Conservation (phyloP, 345 rosid genomes). For the Heritiera fomes region DNA sequence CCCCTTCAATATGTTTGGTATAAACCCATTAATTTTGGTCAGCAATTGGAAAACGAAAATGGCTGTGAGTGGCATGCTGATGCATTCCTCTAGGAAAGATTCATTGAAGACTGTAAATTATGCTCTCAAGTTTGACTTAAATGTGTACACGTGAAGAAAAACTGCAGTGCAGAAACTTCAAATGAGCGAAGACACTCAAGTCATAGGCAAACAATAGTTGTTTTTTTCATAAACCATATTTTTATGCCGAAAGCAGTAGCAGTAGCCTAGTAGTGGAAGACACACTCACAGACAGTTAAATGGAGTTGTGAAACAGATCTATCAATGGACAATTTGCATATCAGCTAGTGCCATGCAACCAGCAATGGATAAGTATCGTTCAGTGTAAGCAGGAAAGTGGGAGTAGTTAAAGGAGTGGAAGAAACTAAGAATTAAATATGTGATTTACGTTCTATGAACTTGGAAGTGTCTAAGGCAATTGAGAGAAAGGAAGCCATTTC, state of each 20-base stretch:
- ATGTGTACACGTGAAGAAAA: constrained; percentile 29
- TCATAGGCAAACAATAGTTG: constrained; percentile 3
- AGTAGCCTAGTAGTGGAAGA: constrained; percentile 24
- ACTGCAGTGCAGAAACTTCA: constrained; percentile 8
- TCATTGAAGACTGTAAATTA: constrained; percentile 4
- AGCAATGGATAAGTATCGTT: constrained; percentile 2
- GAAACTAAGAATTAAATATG: not conserved
- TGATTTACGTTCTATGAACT: no score
- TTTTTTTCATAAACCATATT: constrained; percentile 15
- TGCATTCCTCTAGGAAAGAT: constrained; percentile 30
- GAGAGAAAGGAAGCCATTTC: not conserved
- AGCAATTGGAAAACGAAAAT: constrained; percentile 19
- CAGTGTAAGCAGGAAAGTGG: constrained; percentile 13
- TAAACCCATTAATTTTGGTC: constrained; percentile 32
- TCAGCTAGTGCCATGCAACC: constrained; percentile 14
- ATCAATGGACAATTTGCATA: constrained; percentile 12
- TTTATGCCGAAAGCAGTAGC: constrained; percentile 24
- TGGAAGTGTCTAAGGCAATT: not conserved
- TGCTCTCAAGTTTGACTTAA: constrained; percentile 42
- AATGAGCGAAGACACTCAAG: not conserved
- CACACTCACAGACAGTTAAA: constrained; percentile 17
- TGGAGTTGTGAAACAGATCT: constrained; percentile 32
- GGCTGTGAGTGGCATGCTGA: constrained; percentile 34
- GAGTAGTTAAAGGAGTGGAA: constrained; percentile 2
- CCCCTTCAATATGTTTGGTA: constrained; percentile 48